Evolutionary conservation across 352 stramenopile genomes (phyloP).

Genomic region (Pythium dissotocum): DNA sequence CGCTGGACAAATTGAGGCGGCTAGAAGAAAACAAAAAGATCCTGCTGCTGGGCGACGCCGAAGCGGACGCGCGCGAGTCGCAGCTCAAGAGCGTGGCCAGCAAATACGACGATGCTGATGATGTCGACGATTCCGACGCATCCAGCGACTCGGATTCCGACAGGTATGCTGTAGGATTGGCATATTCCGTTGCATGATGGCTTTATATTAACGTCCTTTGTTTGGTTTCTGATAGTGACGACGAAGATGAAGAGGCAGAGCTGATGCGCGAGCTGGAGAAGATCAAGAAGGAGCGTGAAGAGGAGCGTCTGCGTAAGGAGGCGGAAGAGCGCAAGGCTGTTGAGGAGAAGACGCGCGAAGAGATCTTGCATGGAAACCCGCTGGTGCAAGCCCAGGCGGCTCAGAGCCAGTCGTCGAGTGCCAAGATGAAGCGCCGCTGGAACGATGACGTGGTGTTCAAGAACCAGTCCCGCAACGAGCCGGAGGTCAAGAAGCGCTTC

Average conservation of each 20-base stretch:
- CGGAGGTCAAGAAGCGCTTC: constrained; percentile 96
- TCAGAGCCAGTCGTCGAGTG: constrained; percentile 33
- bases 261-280: constrained; percentile 98
- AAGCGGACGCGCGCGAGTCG: constrained; percentile 74
- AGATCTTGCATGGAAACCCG: constrained; percentile 94
- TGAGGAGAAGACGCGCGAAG: constrained; percentile 87
- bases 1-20: constrained; percentile 72
- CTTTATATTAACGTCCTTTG: too few species aligned
- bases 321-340: constrained; percentile 76
- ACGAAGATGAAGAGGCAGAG: constrained; percentile 97
- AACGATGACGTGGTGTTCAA: constrained; percentile 99
- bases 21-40: constrained; percentile 87
- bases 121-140: constrained; percentile 62
- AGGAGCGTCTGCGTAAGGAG: constrained; percentile 90
- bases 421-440: constrained; percentile 95
- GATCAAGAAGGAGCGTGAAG: constrained; percentile 96
- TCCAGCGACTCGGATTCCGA: constrained; percentile 79
- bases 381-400: constrained; percentile 54
- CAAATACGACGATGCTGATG: constrained; percentile 91
- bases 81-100: constrained; percentile 87
- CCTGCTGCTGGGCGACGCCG: constrained; percentile 70
- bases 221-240: constrained; percentile 39
- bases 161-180: constrained; percentile 33
- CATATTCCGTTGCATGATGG: too few species aligned
- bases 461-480: constrained; percentile 96